These are phyloP conservation scores for Thelephora ganbajun DNA, from an alignment of 768 basidiomycete species.

Conservation along the genomic window DNA sequence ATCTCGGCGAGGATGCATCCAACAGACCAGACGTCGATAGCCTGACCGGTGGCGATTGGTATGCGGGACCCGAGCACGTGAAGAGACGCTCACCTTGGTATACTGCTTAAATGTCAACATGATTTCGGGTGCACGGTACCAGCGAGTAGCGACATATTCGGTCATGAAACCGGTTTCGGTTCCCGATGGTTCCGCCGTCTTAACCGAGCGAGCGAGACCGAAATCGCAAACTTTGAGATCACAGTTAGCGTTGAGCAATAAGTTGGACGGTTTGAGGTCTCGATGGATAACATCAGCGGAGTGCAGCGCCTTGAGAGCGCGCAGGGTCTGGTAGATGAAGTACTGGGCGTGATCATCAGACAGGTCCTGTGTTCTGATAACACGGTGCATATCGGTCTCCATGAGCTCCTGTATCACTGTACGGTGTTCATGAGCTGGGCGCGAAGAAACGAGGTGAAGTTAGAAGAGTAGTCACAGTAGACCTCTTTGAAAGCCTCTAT, in stretches of 20 bases:
- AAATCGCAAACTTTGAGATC: slow-evolving; percentile 95
- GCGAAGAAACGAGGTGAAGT: not conserved
- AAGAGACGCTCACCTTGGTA: slow-evolving; percentile 50
- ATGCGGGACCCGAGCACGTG: slow-evolving; percentile 20
- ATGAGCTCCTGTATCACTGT: slow-evolving; percentile 63
- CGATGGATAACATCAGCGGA: slow-evolving; percentile 94
- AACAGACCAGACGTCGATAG: slow-evolving; percentile 20
- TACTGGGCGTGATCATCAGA: slow-evolving; percentile 94
- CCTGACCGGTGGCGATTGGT: slow-evolving; percentile 34
- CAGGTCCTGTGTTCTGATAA: slow-evolving; percentile 88
- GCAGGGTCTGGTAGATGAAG: slow-evolving; percentile 87
- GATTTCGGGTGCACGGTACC: slow-evolving; percentile 98
- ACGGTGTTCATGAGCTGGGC: not conserved
- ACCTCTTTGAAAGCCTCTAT: slow-evolving; percentile 82
- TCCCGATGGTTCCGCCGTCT: slow-evolving; percentile 72
- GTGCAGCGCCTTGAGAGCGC: slow-evolving; percentile 91
- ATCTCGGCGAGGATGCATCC: slow-evolving; percentile 29
- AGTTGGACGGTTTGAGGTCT: slow-evolving; percentile 93
- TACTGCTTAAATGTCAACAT: slow-evolving; percentile 99
- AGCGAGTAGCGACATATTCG: slow-evolving; percentile 94
- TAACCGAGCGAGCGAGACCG: slow-evolving; percentile 83
- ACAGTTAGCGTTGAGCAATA: slow-evolving; percentile 95
- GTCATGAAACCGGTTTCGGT: slow-evolving; percentile 89
- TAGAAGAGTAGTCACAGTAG: slow-evolving; percentile 29
- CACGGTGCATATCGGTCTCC: slow-evolving; percentile 96